Evolutionary conservation across 1,284 basidiomycete genomes (phyloP), one percentile per base, ranked within the genome.

Genomic region (Cryptococcus amylolentus): DNA sequence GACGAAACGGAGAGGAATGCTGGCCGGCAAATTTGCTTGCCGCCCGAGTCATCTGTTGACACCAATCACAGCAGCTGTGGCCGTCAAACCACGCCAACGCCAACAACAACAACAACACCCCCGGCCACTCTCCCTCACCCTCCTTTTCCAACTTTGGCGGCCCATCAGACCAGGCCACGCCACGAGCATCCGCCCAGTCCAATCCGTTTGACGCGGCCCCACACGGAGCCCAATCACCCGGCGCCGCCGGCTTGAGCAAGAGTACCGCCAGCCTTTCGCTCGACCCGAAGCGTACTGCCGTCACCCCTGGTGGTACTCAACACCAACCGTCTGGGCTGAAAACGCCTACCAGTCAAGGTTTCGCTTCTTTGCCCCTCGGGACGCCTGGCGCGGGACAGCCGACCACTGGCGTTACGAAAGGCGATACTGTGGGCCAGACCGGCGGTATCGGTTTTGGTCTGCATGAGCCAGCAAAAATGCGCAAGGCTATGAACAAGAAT

Each of bases 91-190:
- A 63, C 37, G 45, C 61, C 39, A 38, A 49, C 51, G 56, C 28
- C 18, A 48, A 55, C 44, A 52, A 8, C 41, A 56, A 52, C 49
- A 84, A 70, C 27, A 47, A 54, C 42, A 58, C 66, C 44, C 55
- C 64, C 48, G 60, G 63, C 13, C 54, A 71, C 39, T 71, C 72
- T 7, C 69, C 70, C 9, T 72, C 72, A 2, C 56, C 69, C n/a
- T 73, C 72, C 0, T 72, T 70, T 55, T 54, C 65, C 6, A 27
- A 61, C 3, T 63, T 72, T 18, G 69, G 67, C 28, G 79, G 82
- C 41, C 77, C 84, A 23, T 69, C 76, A 62, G 86, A 86, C 65
- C 86, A 88, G 76, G 82, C 87, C 47, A 91, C 89, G 2, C 88
- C 89, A 40, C 82, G 83, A 62, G 83, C 84, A 12, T 79, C 69